Evolutionary conservation across 2,329 filamentous ascomycete genomes (phyloP), one percentile per base, ranked within the genome.

Genomic region (Alternaria sp.): DNA sequence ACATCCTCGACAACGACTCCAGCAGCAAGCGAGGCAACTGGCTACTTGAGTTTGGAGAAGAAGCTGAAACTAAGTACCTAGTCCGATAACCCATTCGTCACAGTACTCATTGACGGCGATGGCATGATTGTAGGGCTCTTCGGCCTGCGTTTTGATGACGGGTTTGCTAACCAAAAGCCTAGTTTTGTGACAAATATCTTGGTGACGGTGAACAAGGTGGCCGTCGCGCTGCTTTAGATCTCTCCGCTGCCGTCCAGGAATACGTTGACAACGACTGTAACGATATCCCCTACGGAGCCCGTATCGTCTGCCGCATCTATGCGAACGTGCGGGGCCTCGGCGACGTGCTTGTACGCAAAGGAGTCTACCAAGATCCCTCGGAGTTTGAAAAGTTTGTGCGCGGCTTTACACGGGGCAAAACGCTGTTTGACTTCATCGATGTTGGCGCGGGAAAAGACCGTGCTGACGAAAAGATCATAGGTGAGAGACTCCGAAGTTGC

Each of bases 21-120:
- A 22, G 5, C 12, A 43, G 20, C 20, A 43, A 25, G 22, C 11
- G 16, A 10, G 20, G 20, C 40, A 16, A 25, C 25, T 20, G 1
- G 40, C 40, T 11, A 16, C 20, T 43, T 12, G 20, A 43, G 5
- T 43, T 6, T 25, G 5, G 16, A 18, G 8, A 34, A 25, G 27
- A 38, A 16, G 8, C 63, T 62, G 3, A 67, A n/a, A 16, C 46
- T 11, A 4, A n/a, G 0, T 12, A n/a, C 8, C 18, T 34, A 62
- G 60, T 52, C 59, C 18, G 66, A 66, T 3, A 83, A 87, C 73
- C 81, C 85, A 5, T 87, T 85, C 65, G 78, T 87, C 41, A 73
- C 85, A 16, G 79, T 86, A 32, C 77, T 88, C 36, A 79, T 88
- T 50, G 85, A 88, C 66, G 85, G 84, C 41, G 84, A 87, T 64